Evolutionary conservation across 306 rosid species (phyloP), one percentile per base, ranked within the genome.

Genomic region (Comarum palustre): DNA sequence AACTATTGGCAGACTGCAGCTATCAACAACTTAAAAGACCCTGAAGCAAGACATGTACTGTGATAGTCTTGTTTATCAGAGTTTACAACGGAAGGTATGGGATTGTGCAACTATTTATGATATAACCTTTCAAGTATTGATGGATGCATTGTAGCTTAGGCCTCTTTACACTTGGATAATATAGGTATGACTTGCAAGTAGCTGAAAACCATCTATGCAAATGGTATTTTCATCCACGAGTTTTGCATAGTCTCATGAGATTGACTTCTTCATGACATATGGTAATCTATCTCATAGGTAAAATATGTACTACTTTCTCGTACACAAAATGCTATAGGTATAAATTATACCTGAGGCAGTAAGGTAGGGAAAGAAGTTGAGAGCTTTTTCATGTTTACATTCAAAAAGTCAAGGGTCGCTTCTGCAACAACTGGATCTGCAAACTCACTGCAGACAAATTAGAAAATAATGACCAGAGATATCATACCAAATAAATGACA

Each of bases 381-480:
- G 75, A 94, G 82, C 75, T 90, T 94, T 78, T 88, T 89, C 84
- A 78, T 84, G 88, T 89, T 91, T 78, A 42, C 50, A 80, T 86
- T 79, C 72, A 94, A 84, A 88, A 94, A 91, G 31, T 89, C 95
- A 68, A 94, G 82, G 25, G 88, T 89, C 74, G 91, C 89, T 84
- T 85, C 95, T 24, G 97, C 97, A 5, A 94, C 95, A 76, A 75
- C 84, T 63, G 96, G 95, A 81, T 94, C 96, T 62, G 97, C 92
- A 80, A 94, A 94, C 84, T 94, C 98, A 86, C 96, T 94, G 87
- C 80, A 89, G 70, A 12, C 67, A 70, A 66, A 79, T 52, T 80
- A 74, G 81, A 75, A 73, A 76, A 70, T 20, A 75, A 62, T 38
- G 61, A 78, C 42, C 45, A 70, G 54, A 63, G 25, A 22, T 47